Conservation (phyloP, 2,329 filamentous ascomycete species). For the Lachnellula suecica region DNA sequence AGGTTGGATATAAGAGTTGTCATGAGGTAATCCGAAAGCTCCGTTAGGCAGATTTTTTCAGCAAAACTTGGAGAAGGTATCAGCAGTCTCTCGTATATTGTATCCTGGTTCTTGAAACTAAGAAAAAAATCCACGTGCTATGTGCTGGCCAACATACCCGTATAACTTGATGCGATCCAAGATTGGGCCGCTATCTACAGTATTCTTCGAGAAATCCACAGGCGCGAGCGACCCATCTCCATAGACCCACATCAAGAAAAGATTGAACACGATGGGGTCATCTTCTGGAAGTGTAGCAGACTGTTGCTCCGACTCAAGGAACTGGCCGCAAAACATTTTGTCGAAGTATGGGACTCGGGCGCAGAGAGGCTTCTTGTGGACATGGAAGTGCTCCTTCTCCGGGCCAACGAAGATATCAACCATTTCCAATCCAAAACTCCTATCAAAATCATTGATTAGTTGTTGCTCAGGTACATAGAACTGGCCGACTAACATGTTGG, state of each 20-base stretch:
- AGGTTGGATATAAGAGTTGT: slow-evolving; percentile 8
- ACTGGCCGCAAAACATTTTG: slow-evolving; percentile 17
- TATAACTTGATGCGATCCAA: slow-evolving; percentile 8
- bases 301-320: slow-evolving; percentile 11
- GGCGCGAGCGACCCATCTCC: neutral
- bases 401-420: slow-evolving; percentile 7
- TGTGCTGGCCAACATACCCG: neutral
- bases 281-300: slow-evolving; percentile 14
- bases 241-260: slow-evolving; percentile 19
- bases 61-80: neutral
- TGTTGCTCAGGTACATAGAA: neutral
- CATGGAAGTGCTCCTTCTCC: neutral
- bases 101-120: no score
- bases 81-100: no score
- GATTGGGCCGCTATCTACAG: neutral
- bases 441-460: neutral
- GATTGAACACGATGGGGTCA: slow-evolving; percentile 12
- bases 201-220: slow-evolving; percentile 5
- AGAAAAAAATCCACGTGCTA: neutral
- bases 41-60: slow-evolving; percentile 1
- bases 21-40: slow-evolving; percentile 8
- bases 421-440: slow-evolving; percentile 1
- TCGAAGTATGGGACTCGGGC: slow-evolving; percentile 15
- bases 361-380: slow-evolving; percentile 13
- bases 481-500: neutral